These are phyloP conservation scores for Aureobasidium sp. DNA, from an alignment of 2,329 filamentous ascomycete genomes.

Conservation along the genomic window DNA sequence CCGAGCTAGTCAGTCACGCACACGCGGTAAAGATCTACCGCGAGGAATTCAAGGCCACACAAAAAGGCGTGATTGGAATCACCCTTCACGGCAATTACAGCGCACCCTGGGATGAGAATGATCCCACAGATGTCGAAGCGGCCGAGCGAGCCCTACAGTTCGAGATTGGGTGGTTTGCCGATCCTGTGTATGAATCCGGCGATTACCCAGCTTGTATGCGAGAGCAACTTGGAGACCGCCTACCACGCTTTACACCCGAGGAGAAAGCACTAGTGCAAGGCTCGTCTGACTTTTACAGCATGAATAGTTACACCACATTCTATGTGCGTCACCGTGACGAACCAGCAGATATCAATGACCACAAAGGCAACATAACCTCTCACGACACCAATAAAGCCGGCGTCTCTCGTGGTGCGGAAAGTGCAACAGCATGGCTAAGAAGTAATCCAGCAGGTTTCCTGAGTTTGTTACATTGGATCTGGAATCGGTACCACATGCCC, in stretches of 20 bases:
- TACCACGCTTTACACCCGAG: slow-evolving; percentile 24
- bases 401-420: slow-evolving; percentile 59
- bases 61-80: slow-evolving; percentile 21
- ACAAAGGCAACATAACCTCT: slow-evolving; percentile 18
- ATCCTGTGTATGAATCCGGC: slow-evolving; percentile 21
- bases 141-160: slow-evolving; percentile 27
- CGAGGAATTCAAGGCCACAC: slow-evolving; percentile 31
- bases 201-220: slow-evolving; percentile 36
- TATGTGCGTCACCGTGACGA: background rate
- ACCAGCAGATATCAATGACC: background rate
- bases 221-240: slow-evolving; percentile 26
- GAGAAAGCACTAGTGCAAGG: slow-evolving; percentile 25
- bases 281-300: slow-evolving; percentile 27
- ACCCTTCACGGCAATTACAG: slow-evolving; percentile 32
- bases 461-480: slow-evolving; percentile 67
- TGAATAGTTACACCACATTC: slow-evolving; percentile 31
- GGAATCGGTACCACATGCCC: slow-evolving; percentile 65
- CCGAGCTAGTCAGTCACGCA: slow-evolving; percentile 17
- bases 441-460: slow-evolving; percentile 70
- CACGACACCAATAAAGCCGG: slow-evolving; percentile 41
- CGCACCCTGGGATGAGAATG: slow-evolving; percentile 26
- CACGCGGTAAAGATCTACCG: slow-evolving; percentile 15
- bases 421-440: slow-evolving; percentile 72
- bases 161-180: slow-evolving; percentile 32
- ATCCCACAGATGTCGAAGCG: slow-evolving; percentile 22